These are phyloP conservation scores for Lotus japonicus DNA, from an alignment of 306 rosid species.

Conservation along the genomic window DNA sequence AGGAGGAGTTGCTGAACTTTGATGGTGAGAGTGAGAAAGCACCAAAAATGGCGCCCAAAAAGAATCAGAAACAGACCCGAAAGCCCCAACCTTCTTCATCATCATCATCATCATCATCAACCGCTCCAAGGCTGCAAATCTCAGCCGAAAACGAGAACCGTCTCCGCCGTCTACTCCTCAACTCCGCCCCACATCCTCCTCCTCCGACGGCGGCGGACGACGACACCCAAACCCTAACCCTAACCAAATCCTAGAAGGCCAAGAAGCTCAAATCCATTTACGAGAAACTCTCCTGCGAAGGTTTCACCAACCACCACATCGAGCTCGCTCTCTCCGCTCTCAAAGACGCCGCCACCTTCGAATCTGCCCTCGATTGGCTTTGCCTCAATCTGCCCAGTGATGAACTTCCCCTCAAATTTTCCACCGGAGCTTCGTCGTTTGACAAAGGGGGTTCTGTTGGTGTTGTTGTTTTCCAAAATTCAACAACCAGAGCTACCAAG, in stretches of 20 bases:
- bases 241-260: constrained; percentile 62
- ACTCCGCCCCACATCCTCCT: constrained; percentile 38
- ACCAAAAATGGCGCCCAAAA: constrained; percentile 69
- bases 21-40: too few relatives aligned
- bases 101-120: too few relatives aligned
- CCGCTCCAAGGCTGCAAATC: constrained; percentile 73
- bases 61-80: constrained; percentile 41
- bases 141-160: constrained; percentile 94
- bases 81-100: constrained; percentile 35
- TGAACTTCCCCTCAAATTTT: constrained; percentile 87
- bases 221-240: background rate
- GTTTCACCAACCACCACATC: constrained; percentile 73
- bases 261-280: constrained; percentile 77
- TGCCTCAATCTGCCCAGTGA: constrained; percentile 84
- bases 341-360: constrained; percentile 82
- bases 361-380: constrained; percentile 89
- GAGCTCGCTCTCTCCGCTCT: constrained; percentile 82
- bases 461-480: constrained; percentile 52
- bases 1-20: too few relatives aligned
- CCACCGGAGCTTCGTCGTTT: constrained; percentile 50
- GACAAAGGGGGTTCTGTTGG: constrained; percentile 70
- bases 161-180: constrained; percentile 80
- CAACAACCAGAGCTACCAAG: constrained; percentile 17
- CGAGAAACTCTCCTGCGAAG: constrained; percentile 92
- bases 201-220: constrained; percentile 42